Base-by-base conservation (phyloP, 768 basidiomycete species). In the Mycena kentingensis region DNA sequence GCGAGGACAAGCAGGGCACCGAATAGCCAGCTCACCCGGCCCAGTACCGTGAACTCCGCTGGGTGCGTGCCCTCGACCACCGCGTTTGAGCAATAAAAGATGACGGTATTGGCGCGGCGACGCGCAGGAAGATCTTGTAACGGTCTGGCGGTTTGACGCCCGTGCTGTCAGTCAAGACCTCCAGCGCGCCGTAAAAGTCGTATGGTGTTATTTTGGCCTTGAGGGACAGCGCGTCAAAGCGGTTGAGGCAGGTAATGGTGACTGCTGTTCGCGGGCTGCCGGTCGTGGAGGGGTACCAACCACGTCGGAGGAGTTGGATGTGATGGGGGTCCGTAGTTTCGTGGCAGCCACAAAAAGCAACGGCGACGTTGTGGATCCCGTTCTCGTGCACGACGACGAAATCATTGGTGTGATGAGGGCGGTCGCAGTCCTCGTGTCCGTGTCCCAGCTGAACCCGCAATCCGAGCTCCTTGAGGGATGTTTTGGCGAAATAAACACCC, bases 281-380 rank as follows among this genome's bases (percentile, higher is more conserved):
- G 10, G 37, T 10, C 18, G 37, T 39, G 11, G 37, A 10, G 7
- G 37, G 37, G 19, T 39, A 39, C 13, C 21, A 39, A 19, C 37
- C 10, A 10, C 11, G 8, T 22, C 21, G 13, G 8, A 39, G 21
- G 8, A 39, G 37, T 19, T 39, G 37, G 11, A 39, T 19, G 18
- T 39, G 21, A 39, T 39, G 13, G 15, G 37, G 10, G 37, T 22
- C 54, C 13, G 26, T 35, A 29, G 19, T 25, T 16, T 22, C 24
- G 7, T 42, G 8, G n/a, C 61, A 62, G 2, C 39, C 32, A 15
- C 62, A 63, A 29, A 55, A 63, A n/a, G n/a, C n/a, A n/a, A n/a
- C n/a, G n/a, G n/a, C n/a, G n/a, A n/a, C n/a, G n/a, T n/a, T n/a
- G n/a, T n/a, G n/a, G n/a, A n/a, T n/a, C n/a, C n/a, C n/a, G n/a